A percentile compares a stretch with the other conserved stretches of the same genome.
Evolutionary conservation across 345 rosid genomes (phyloP).

Genomic region (Aquilaria yunnanensis): DNA sequence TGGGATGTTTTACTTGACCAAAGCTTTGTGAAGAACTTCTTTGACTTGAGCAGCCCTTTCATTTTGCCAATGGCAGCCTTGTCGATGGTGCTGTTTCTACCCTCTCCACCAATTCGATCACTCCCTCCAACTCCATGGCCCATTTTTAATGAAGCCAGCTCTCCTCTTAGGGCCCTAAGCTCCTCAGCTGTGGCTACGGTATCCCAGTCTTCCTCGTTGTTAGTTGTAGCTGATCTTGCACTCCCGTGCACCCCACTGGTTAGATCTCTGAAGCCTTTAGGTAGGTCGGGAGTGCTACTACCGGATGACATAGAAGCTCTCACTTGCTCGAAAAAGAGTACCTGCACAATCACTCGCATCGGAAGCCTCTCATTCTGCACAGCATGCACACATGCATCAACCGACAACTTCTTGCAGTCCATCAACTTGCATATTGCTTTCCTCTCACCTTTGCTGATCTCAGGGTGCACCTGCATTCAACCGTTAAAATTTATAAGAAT

Average conservation of each 20-base stretch:
- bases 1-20: conserved; percentile 53
- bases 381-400: conserved; percentile 76
- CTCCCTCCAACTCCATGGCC: conserved; percentile 27
- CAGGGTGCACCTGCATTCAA: conserved; percentile 58
- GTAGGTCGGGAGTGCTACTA: conserved; percentile 76
- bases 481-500: background rate
- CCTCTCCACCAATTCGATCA: conserved; percentile 31
- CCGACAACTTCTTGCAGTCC: conserved; percentile 88
- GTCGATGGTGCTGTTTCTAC: conserved; percentile 24
- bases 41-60: conserved; percentile 69
- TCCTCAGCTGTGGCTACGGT: conserved; percentile 64
- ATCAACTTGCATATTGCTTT: conserved; percentile 77
- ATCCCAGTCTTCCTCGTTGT: conserved; percentile 85
- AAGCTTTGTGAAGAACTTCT: conserved; percentile 50
- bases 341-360: conserved; percentile 68
- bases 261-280: conserved; percentile 47
- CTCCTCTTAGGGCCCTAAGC: conserved; percentile 58
- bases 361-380: conserved; percentile 89
- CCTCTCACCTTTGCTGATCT: conserved; percentile 71
- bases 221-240: conserved; percentile 60
- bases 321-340: conserved; percentile 81
- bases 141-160: conserved; percentile 53
- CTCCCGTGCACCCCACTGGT: conserved; percentile 50
- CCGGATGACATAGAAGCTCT: conserved; percentile 69
- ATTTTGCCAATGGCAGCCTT: conserved; percentile 43